Conservation (phyloP, 2,329 filamentous ascomycete species). For the Sclerotinia minor region DNA sequence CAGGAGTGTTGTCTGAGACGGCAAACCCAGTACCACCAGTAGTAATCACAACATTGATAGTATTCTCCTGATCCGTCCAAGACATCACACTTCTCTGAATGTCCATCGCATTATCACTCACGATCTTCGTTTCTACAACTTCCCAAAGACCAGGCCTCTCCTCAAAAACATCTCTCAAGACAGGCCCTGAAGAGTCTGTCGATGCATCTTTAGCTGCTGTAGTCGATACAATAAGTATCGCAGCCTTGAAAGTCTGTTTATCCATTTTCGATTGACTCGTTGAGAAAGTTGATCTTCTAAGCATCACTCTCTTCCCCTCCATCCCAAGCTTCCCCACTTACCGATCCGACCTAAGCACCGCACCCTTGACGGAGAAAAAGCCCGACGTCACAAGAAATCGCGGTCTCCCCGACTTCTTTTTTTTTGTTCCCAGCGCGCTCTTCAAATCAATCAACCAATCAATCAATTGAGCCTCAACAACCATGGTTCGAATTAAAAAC, state of each 20-base stretch:
- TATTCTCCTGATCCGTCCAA: constrained; percentile 69
- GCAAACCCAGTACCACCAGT: constrained; percentile 95
- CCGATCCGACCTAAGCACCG: not conserved
- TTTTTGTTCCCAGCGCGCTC: constrained; percentile 10
- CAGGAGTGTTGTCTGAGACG: constrained; percentile 79
- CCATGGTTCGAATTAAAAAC: constrained; percentile 94
- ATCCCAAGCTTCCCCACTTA: constrained; percentile 13
- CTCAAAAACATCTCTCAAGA: constrained; percentile 68
- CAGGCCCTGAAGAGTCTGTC: constrained; percentile 70
- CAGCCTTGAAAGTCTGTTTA: constrained; percentile 59
- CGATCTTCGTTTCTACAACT: constrained; percentile 68
- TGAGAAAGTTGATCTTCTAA: not conserved
- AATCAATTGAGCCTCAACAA: not conserved
- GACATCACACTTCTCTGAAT: constrained; percentile 72
- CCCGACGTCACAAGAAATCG: constrained; percentile 25
- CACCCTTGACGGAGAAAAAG: no score
- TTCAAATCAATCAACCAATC: not conserved
- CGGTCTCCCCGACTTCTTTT: constrained; percentile 25
- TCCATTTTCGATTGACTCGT: constrained; percentile 42
- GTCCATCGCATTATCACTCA: constrained; percentile 70
- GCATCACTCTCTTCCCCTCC: constrained; percentile 4
- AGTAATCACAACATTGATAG: constrained; percentile 76
- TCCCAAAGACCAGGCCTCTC: constrained; percentile 72
- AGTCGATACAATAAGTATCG: constrained; percentile 85
- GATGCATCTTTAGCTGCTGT: constrained; percentile 79